Evolutionary conservation across 306 rosid species (phyloP).

Genomic region (Calophaca sinica): DNA sequence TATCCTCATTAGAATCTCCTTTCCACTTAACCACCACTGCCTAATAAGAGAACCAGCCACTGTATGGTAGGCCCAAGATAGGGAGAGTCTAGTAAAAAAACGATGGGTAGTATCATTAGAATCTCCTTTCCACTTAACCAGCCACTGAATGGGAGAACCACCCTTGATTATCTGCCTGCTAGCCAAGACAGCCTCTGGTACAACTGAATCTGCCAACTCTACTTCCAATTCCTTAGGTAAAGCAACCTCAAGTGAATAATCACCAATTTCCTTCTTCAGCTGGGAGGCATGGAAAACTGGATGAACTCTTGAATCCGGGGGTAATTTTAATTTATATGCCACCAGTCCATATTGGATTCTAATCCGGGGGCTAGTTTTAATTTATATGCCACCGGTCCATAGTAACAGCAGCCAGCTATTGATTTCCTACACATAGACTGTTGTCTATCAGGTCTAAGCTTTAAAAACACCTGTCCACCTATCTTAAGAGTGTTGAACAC

Average conservation of each 20-base stretch:
- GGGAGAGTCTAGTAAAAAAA: too few species aligned
- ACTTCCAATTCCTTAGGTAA: constrained; percentile 22
- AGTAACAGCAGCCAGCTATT: not conserved
- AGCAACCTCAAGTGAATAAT: not conserved
- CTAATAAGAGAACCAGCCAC: not conserved
- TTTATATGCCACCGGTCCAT: too few species aligned
- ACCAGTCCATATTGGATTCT: not conserved
- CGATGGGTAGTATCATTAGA: too few species aligned
- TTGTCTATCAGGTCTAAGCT: not conserved
- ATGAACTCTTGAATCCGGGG: not conserved
- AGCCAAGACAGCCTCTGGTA: constrained; percentile 9
- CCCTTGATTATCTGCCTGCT: constrained; percentile 3
- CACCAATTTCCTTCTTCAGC: not conserved
- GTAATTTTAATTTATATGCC: not conserved
- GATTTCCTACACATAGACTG: not conserved
- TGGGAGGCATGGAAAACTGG: constrained; percentile 18
- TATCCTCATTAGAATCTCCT: constrained; percentile 1
- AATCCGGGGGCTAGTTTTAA: too few species aligned
- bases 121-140: not conserved
- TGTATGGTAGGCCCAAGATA: too few species aligned
- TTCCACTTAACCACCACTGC: not conserved
- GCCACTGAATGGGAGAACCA: not conserved
- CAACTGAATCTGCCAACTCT: not conserved
- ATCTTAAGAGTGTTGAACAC: not conserved
- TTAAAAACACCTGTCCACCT: not conserved